These are phyloP conservation scores for Globisporangium cederbergense DNA, from an alignment of 352 stramenopile species.

Conservation along the genomic window DNA sequence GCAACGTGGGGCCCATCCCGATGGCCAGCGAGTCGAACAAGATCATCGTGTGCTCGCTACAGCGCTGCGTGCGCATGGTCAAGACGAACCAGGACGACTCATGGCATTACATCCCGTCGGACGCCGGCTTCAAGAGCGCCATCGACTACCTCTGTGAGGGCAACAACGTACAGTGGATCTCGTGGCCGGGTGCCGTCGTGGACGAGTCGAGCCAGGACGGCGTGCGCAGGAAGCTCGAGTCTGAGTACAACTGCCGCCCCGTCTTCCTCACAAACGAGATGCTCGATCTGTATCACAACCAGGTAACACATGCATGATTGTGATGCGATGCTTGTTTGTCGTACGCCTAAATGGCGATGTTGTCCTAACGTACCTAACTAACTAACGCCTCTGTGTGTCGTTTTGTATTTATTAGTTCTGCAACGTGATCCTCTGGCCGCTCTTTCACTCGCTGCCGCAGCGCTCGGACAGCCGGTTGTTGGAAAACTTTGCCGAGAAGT, in stretches of 20 bases:
- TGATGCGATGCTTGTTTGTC: no score
- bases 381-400: no score
- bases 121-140: constrained; percentile 65
- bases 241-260: constrained; percentile 80
- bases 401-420: constrained; percentile 50
- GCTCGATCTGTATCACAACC: constrained; percentile 84
- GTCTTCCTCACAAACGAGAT: constrained; percentile 81
- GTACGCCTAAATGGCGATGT: background rate
- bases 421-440: constrained; percentile 88
- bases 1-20: constrained; percentile 60
- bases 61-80: constrained; percentile 70
- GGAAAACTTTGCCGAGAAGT: constrained; percentile 85
- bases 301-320: constrained; percentile 19
- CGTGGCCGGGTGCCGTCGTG: constrained; percentile 81
- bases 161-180: constrained; percentile 90
- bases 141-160: constrained; percentile 68
- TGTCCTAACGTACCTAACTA: background rate
- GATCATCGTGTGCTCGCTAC: constrained; percentile 73
- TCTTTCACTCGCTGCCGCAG: constrained; percentile 88
- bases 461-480: constrained; percentile 64
- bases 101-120: constrained; percentile 70
- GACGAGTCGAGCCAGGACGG: constrained; percentile 77
- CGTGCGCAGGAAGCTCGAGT: constrained; percentile 67
- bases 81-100: constrained; percentile 67
- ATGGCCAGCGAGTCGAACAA: constrained; percentile 80